Conservation (phyloP, 1,139 yeast species). For the Pneumocystis wakefieldiae region DNA sequence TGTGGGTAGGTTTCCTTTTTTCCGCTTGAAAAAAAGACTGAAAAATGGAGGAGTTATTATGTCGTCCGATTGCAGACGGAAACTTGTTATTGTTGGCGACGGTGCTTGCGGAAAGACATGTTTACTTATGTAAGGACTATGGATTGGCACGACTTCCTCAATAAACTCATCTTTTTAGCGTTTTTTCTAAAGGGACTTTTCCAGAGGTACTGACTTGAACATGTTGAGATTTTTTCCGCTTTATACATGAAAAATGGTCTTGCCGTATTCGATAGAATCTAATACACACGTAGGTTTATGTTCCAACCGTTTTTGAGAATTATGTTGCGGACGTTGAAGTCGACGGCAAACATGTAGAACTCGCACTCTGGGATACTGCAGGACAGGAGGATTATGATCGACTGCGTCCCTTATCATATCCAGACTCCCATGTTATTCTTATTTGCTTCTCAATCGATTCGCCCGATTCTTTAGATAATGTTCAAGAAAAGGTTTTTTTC, state of each 20-base stretch:
- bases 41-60: background rate
- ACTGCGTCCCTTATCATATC: conserved; percentile 49
- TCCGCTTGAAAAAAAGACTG: background rate
- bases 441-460: conserved; percentile 53
- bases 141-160: background rate
- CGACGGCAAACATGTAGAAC: conserved; percentile 77
- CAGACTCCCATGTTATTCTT: conserved; percentile 53
- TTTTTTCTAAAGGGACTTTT: conserved; percentile 38
- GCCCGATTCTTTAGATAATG: conserved; percentile 52
- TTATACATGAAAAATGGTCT: background rate
- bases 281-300: conserved; percentile 35
- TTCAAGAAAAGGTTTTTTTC: conserved; percentile 25
- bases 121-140: conserved; percentile 31
- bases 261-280: background rate
- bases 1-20: background rate
- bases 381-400: conserved; percentile 71
- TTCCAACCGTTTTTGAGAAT: conserved; percentile 90
- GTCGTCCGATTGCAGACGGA: conserved; percentile 20
- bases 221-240: conserved; percentile 10
- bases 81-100: conserved; percentile 83
- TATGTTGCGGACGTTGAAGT: conserved; percentile 74
- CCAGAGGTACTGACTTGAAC: background rate
- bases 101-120: conserved; percentile 95
- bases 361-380: conserved; percentile 93
- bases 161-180: conserved; percentile 58